Evolutionary conservation across 306 rosid genomes (phyloP).

Genomic region (Mimosa bimucronata): DNA sequence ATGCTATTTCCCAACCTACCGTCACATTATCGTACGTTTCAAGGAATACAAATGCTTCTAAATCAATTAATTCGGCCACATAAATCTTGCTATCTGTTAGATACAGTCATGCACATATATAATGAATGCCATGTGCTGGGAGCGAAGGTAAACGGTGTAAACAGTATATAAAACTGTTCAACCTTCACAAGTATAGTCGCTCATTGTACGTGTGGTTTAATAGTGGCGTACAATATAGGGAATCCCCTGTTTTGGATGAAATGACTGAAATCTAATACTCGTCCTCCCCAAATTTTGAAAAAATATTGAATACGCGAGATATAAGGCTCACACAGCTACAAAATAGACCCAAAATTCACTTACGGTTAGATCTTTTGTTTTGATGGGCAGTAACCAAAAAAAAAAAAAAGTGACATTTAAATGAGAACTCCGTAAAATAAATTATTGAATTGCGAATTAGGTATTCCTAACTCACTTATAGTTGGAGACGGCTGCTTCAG

Average conservation of each 20-base stretch:
- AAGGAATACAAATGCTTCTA: not conserved
- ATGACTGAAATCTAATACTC: not conserved
- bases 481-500: constrained; percentile 62
- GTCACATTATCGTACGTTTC: not conserved
- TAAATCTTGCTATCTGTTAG: not conserved
- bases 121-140: not conserved
- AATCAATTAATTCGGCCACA: not conserved
- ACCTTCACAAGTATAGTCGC: constrained; percentile 19
- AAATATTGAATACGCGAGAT: not conserved
- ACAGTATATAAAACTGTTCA: not conserved
- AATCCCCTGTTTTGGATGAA: constrained; percentile 21
- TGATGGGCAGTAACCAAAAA: not conserved
- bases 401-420: not conserved
- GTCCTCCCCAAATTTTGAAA: not conserved
- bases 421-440: too few species aligned
- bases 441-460: constrained; percentile 24
- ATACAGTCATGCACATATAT: not conserved
- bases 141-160: not conserved
- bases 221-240: constrained; percentile 11
- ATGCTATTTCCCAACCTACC: not conserved
- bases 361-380: not conserved
- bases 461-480: constrained; percentile 38
- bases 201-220: constrained; percentile 27
- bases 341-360: constrained; percentile 5
- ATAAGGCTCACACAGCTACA: not conserved